phyloP scores from a whole-genome alignment of 164 flowering plant genomes.

The Tetracentron sinense region DNA sequence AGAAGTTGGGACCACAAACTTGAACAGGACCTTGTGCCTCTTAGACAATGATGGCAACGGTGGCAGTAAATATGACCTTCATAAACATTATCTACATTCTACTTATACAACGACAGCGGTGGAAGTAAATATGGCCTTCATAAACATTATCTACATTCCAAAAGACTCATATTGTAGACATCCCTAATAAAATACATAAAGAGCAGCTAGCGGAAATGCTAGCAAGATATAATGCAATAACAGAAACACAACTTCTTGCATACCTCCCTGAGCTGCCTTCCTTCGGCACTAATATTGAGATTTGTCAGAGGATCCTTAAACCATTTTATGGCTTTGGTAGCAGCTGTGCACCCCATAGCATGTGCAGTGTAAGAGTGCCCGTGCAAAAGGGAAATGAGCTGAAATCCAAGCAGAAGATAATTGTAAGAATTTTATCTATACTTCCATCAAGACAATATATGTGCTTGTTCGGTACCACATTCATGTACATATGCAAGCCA shows the following conservation, averaged over 20 bases:
- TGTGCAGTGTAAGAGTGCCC: conserved; percentile 98
- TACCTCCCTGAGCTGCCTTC: conserved; percentile 67
- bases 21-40: no score
- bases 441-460: not conserved
- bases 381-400: conserved; percentile 91
- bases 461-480: not conserved
- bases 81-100: no score
- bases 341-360: conserved; percentile 96
- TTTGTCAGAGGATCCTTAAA: conserved; percentile 77
- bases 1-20: no score
- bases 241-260: not conserved
- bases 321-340: conserved; percentile 75
- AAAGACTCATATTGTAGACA: no score
- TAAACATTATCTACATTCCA: no score
- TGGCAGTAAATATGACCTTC: no score
- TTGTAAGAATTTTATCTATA: not conserved
- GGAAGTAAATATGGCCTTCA: no score
- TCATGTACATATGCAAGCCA: not conserved
- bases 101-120: no score
- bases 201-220: no score
- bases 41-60: no score
- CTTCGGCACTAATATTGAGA: conserved; percentile 43
- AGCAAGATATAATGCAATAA: no score
- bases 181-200: no score
- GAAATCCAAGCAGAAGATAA: conserved; percentile 22